These are phyloP conservation scores for Neofusicoccum kwambonambiense DNA, from an alignment of 2,329 filamentous ascomycete genomes.

Conservation along the genomic window DNA sequence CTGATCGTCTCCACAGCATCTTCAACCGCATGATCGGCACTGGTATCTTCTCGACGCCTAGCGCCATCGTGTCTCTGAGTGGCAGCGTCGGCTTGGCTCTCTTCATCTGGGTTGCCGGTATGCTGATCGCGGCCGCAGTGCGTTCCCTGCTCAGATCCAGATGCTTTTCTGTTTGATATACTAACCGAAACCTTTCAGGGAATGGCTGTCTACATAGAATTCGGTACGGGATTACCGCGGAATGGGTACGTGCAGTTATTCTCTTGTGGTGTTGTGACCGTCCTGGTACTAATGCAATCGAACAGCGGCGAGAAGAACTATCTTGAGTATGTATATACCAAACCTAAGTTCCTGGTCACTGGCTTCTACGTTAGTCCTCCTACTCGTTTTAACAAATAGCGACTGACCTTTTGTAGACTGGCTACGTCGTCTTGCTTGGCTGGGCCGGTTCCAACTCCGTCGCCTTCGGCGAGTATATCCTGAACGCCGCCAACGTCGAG, in stretches of 20 bases:
- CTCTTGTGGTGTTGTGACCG: no score
- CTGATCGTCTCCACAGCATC: slow-evolving; percentile 37
- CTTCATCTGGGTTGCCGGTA: slow-evolving; percentile 63
- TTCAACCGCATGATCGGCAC: slow-evolving; percentile 67
- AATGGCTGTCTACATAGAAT: slow-evolving; percentile 65
- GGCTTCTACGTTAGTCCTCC: slow-evolving; percentile 48
- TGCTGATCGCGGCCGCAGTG: slow-evolving; percentile 59
- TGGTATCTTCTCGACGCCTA: slow-evolving; percentile 65
- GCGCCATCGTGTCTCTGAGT: slow-evolving; percentile 55
- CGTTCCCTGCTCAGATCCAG: no score
- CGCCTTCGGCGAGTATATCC: slow-evolving; percentile 69
- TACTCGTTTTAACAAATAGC: slow-evolving; percentile 15
- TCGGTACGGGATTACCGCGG: slow-evolving; percentile 62
- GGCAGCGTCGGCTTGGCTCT: slow-evolving; percentile 63
- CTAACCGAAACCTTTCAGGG: slow-evolving; percentile 58
- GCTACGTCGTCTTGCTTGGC: slow-evolving; percentile 60
- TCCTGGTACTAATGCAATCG: no score
- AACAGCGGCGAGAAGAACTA: slow-evolving; percentile 63
- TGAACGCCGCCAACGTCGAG: slow-evolving; percentile 63
- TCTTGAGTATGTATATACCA: slow-evolving; percentile 63
- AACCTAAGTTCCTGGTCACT: slow-evolving; percentile 59
- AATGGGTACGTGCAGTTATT: slow-evolving; percentile 41
- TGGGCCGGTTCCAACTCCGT: slow-evolving; percentile 68
- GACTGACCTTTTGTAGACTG: slow-evolving; percentile 26
- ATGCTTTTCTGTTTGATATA: no score